Conservation (phyloP, 2,329 filamentous ascomycete species). For the Claviceps fusiformis region DNA sequence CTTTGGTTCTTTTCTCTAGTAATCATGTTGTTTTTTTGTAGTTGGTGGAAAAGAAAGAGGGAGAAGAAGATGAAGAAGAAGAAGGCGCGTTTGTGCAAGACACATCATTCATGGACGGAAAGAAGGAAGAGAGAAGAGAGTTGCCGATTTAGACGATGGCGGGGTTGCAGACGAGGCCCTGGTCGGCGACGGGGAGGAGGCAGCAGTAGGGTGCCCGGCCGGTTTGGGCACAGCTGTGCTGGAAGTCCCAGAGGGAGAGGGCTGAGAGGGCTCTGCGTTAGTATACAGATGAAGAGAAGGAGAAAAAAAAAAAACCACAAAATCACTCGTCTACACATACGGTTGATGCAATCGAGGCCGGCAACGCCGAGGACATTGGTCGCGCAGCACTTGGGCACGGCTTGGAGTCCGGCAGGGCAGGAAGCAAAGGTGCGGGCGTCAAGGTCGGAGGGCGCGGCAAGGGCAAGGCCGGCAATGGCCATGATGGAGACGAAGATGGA, state of each 20-base stretch:
- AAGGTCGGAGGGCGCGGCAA: slow-evolving; percentile 1
- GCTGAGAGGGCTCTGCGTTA: not conserved
- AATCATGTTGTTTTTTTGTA: too few species aligned
- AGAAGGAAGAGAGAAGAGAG: too few species aligned
- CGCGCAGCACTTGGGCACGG: slow-evolving; percentile 5
- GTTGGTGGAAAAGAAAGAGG: too few species aligned
- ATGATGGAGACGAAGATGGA: slow-evolving; percentile 1
- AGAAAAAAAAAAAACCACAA: too few species aligned
- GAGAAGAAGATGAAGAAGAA: not conserved
- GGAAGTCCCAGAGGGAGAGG: slow-evolving; percentile 2
- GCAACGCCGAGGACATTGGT: slow-evolving; percentile 3
- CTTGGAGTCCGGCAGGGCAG: slow-evolving; percentile 4
- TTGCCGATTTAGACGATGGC: not conserved
- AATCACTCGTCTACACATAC: slow-evolving; percentile 1
- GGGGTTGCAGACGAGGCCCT: not conserved
- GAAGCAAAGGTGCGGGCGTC: not conserved
- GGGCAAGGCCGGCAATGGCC: slow-evolving; percentile 1
- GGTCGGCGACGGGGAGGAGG: slow-evolving; percentile 1
- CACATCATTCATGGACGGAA: too few species aligned
- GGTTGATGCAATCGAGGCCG: slow-evolving; percentile 3
- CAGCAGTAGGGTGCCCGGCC: slow-evolving; percentile 5
- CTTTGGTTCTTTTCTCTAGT: too few species aligned
- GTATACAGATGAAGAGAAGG: not conserved
- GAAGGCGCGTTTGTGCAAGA: too few species aligned
- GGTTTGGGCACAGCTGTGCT: not conserved